Evolutionary conservation across 192 early-diverging fungal genomes (phyloP), one percentile per base, ranked within the genome.

Genomic region (Lunasporangiospora selenospora): DNA sequence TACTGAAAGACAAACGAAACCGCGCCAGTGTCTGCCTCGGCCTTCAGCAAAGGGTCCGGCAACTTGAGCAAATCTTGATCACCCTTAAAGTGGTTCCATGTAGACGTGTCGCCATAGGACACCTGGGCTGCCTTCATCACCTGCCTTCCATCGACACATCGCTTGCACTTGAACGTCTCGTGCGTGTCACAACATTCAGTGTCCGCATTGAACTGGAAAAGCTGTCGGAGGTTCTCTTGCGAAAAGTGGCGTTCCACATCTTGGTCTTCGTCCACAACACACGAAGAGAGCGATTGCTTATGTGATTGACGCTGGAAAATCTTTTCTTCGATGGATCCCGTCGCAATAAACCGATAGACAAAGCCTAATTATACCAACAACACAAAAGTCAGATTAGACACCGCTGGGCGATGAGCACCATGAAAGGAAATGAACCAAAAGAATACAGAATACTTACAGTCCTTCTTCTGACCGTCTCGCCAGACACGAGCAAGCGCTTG

Each of bases 301-400:
- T 89, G 88, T 3, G 85, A 87, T 75, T 90, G 92, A 56, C 98
- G 80, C 76, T 99, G 98, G 71, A 99, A 99, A 32, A 99, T 97
- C 75, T 99, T 99, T 59, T 99, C 98, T 70, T 99, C 98, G 18
- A 99, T 96, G 0, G 96, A 94, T 3, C 98, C 98, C n/a, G 97
- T 95, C 0, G 90, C 91, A 53, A 97, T 96, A 47, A 99, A 93
- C 9, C 97, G 88, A 77, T 99, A 99, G n/a, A 99, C 93, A 58
- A 87, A 99, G 67, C 97, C 97, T 50, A 81, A n/a, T n/a, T n/a
- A n/a, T n/a, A n/a, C n/a, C n/a, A n/a, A n/a, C n/a, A n/a, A n/a
- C n/a, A n/a, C n/a, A n/a, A n/a, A n/a, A n/a, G n/a, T n/a, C n/a
- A n/a, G n/a, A n/a, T n/a, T n/a, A n/a, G n/a, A n/a, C n/a, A n/a